Evolutionary conservation across 2,329 filamentous ascomycete genomes (phyloP), one percentile per base, ranked within the genome.

Genomic region (Teratosphaeria zuluensis): DNA sequence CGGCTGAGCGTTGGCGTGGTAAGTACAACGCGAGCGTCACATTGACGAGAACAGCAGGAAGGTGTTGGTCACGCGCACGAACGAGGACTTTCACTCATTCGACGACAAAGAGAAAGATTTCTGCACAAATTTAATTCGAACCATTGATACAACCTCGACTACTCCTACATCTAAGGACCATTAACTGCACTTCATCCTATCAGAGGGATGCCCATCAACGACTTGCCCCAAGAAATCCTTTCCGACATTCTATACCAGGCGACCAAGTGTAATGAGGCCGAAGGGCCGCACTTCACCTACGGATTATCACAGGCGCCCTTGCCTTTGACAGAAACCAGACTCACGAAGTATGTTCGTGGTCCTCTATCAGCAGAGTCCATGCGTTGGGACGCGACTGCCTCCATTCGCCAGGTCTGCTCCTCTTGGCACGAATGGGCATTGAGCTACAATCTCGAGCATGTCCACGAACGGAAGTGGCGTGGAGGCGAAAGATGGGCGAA

Each of bases 371-470:
- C 78, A 46, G 78, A 81, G 66, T 73, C 78, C 56, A 71, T 80
- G 54, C 75, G 76, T 61, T 82, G 80, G 80, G 77, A 80, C 61
- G 73, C 78, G 35, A 78, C 77, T 28, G 69, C 73, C 33, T 70
- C 75, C 16, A 74, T 82, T 55, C 76, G 80, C 51, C 73, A 76
- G 14, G 79, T 80, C 31, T 80, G 77, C 70, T 72, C 72, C 58
- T 65, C 68, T 60, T 82, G 80, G 79, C 80, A 81, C 65, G 73
- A 80, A 56, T 82, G 80, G 80, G 74, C 78, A 21, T 67, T 81
- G 61, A 72, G 74, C 46, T 80, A 80, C 68, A 76, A 78, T 59
- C 69, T 81, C 66, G 76, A 75, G 65, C 75, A 78, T 55, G 69
- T 82, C 56, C 80, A 80, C 63, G 76, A 81, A 61, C 76, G 77